Evolutionary conservation across 163 green algal species (phyloP).

Genomic region (Prototheca cutis): DNA sequence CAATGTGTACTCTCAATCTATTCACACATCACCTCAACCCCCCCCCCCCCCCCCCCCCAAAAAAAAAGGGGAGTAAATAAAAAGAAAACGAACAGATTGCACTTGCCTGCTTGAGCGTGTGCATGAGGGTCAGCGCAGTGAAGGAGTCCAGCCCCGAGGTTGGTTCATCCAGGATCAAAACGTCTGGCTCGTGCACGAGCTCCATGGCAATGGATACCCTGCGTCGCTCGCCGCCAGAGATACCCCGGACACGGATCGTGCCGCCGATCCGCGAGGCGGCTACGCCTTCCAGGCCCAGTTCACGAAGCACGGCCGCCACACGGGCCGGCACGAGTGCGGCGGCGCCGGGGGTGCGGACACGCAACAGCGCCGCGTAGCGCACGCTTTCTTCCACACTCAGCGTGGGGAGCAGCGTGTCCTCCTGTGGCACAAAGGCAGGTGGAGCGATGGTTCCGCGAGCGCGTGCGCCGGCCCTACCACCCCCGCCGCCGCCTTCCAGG

Average conservation of each 20-base stretch:
- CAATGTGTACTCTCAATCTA: no score
- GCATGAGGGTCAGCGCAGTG: conserved; percentile 49
- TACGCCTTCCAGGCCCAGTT: conserved; percentile 43
- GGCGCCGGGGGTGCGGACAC: not conserved
- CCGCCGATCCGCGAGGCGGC: conserved; percentile 33
- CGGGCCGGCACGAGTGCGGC: not conserved
- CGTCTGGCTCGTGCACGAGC: conserved; percentile 46
- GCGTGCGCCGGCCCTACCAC: not conserved
- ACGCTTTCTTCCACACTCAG: conserved; percentile 57
- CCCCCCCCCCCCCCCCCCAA: not conserved
- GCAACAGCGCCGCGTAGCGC: conserved; percentile 24
- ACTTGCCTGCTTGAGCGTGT: conserved; percentile 23
- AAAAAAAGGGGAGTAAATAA: no score
- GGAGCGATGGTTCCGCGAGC: no score
- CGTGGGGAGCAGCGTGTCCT: conserved; percentile 44
- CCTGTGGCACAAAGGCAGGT: conserved; percentile 45
- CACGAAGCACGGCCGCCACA: conserved; percentile 11
- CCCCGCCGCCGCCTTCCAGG: conserved; percentile 21
- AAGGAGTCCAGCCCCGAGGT: conserved; percentile 49
- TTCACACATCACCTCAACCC: not conserved
- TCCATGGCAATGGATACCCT: conserved; percentile 61
- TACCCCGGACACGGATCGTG: conserved; percentile 13
- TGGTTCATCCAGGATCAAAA: conserved; percentile 44
- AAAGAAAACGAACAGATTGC: not conserved
- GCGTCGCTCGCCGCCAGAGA: conserved; percentile 26